Conservation (phyloP, 2,329 filamentous ascomycete genomes). For the Karstenula rhodostoma region DNA sequence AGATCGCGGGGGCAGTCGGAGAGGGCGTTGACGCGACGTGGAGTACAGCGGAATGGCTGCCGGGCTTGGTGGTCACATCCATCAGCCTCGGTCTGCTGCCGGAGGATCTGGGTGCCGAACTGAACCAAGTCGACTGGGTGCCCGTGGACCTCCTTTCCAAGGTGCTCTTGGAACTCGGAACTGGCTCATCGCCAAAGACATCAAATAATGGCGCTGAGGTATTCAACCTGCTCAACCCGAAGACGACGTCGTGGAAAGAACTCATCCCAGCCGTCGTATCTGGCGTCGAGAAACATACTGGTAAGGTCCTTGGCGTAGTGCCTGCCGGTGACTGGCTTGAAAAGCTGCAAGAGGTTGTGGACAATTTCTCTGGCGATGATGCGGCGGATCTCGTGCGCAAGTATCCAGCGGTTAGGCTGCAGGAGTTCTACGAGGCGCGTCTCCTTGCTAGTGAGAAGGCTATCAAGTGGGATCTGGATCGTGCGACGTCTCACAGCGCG, state of each 20-base stretch:
- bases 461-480: conserved; percentile 15
- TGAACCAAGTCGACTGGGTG: conserved; percentile 37
- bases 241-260: conserved; percentile 10
- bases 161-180: conserved; percentile 13
- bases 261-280: conserved; percentile 7
- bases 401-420: conserved; percentile 18
- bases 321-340: conserved; percentile 9
- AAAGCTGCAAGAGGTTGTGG: not conserved
- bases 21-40: conserved; percentile 26
- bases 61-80: conserved; percentile 33
- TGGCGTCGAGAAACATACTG: conserved; percentile 11
- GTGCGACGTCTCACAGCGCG: conserved; percentile 4
- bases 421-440: conserved; percentile 18
- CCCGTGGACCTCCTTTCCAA: conserved; percentile 27
- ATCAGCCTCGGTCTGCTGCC: conserved; percentile 30
- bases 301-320: conserved; percentile 7
- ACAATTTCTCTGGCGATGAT: conserved; percentile 5
- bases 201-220: conserved; percentile 2
- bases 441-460: conserved; percentile 8
- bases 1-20: conserved; percentile 39
- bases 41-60: conserved; percentile 39
- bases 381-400: conserved; percentile 12
- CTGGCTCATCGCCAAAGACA: not conserved
- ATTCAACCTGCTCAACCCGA: conserved; percentile 14
- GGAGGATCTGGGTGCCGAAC: conserved; percentile 19